Base-by-base conservation (phyloP, 2,329 filamentous ascomycete genomes). In the Arthrobotrys conoides region DNA sequence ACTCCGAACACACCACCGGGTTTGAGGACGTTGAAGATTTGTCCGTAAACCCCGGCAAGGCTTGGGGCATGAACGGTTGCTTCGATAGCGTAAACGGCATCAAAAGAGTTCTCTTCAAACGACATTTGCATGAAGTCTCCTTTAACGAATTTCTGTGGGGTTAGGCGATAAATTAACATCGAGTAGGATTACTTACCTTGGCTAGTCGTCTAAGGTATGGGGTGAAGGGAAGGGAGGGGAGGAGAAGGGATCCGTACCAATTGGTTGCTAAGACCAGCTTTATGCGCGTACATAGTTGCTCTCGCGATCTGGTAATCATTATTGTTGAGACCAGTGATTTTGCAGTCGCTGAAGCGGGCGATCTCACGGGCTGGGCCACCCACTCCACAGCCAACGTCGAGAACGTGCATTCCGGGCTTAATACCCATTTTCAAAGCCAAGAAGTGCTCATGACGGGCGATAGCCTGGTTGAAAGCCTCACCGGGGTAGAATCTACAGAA, bases 81-180 rank as follows among this genome's bases (percentile, higher is more conserved):
- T 86, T 99, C 96, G 82, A 99, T 98, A 68, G 94, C 95, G 84
- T 98, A 98, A 67, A 97, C 93, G 72, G 93, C 94, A 82, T 98
- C 96, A 85, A 98, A 98, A 20, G 88, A 90, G 88, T 96, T 93
- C 83, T 96, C 92, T 57, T 92, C 91, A 87, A 98, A 98, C 22
- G 91, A 91, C 93, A 98, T 97, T 90, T 97, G 93, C 95, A 98
- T 98, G 85, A 99, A 99, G 84, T 98, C 95, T 67, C 94, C 95
- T 89, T 98, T 97, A 83, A 93, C 91, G 83, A 93, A 98, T 80
- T 88, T 88, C 77, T 82, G 75, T 33, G 9, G 9, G 4, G 24
- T 14, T 9, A 14, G 8, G 9, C 14, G 38, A 18, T 18, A 48
- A 9, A 76, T 46, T 69, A 75, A 22, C n/a, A 38, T 51, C 46